phyloP scores from a whole-genome alignment of 176 grass and related monocot genomes.

The Eleusine coracana region DNA sequence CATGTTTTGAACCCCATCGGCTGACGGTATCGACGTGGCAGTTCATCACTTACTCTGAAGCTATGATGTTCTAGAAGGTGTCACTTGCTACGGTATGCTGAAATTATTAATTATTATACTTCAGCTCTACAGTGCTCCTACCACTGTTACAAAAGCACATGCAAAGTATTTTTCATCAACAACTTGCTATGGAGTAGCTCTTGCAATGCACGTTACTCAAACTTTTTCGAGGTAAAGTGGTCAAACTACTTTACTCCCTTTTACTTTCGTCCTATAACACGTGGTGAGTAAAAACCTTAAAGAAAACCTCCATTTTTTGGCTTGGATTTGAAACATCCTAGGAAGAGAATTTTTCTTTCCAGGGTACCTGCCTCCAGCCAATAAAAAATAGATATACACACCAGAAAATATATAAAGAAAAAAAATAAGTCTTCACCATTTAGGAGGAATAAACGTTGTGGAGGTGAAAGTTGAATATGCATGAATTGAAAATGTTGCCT shows the following conservation, averaged over 20 bases:
- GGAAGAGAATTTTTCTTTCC: neutral
- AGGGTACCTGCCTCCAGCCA: too few relatives aligned
- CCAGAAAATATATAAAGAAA: too few relatives aligned
- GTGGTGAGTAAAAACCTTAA: neutral
- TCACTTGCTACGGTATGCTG: neutral
- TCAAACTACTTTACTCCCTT: neutral
- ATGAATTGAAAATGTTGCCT: too few relatives aligned
- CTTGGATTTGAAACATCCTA: neutral
- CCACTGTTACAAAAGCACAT: neutral
- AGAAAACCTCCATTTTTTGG: neutral
- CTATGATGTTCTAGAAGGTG: neutral
- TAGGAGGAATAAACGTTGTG: too few relatives aligned
- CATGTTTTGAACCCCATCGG: neutral
- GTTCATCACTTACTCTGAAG: neutral
- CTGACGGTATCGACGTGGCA: neutral
- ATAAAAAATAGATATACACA: too few relatives aligned
- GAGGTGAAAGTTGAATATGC: too few relatives aligned
- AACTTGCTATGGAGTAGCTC: neutral
- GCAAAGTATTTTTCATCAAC: neutral
- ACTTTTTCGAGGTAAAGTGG: neutral
- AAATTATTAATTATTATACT: neutral
- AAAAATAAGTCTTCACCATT: too few relatives aligned
- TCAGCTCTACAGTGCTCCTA: neutral
- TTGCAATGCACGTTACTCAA: slow-evolving; percentile 6
- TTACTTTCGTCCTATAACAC: neutral